Conservation (phyloP, 768 basidiomycete genomes). For the Podaxis sp. region DNA sequence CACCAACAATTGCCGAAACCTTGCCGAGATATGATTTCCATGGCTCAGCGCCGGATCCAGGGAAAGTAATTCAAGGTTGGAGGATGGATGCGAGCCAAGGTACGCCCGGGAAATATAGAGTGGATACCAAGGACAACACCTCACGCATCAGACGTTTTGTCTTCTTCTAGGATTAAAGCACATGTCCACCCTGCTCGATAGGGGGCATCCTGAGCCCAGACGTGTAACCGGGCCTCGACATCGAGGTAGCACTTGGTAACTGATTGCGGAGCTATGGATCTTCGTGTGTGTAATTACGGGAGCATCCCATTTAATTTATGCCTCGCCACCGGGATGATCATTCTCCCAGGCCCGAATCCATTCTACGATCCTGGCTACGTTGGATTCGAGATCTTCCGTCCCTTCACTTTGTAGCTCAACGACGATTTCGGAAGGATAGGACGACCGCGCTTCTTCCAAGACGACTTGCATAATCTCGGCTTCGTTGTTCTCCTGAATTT, state of each 20-base stretch:
- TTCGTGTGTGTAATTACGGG: neutral
- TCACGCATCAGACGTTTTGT: too few relatives aligned
- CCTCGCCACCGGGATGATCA: slow-evolving; percentile 25
- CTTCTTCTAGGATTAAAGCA: too few relatives aligned
- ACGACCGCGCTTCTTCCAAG: slow-evolving; percentile 81
- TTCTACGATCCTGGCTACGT: slow-evolving; percentile 80
- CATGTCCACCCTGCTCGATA: too few relatives aligned
- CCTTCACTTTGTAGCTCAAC: slow-evolving; percentile 80
- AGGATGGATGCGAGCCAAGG: too few relatives aligned
- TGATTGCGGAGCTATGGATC: neutral
- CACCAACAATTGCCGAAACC: too few relatives aligned
- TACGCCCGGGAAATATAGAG: too few relatives aligned
- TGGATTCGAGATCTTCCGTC: slow-evolving; percentile 79
- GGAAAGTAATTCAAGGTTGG: too few relatives aligned
- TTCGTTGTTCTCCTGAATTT: slow-evolving; percentile 98
- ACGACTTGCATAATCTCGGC: slow-evolving; percentile 98
- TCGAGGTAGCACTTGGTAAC: neutral
- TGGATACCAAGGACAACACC: too few relatives aligned
- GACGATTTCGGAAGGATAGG: slow-evolving; percentile 84
- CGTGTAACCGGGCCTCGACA: too few relatives aligned
- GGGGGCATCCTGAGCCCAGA: too few relatives aligned
- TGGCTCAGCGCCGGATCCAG: too few relatives aligned
- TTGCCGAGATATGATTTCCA: too few relatives aligned
- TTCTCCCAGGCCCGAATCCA: slow-evolving; percentile 82
- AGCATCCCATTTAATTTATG: neutral